Evolutionary conservation across 352 stramenopile genomes (phyloP).

Genomic region (Pythium rhizo-oryzae): DNA sequence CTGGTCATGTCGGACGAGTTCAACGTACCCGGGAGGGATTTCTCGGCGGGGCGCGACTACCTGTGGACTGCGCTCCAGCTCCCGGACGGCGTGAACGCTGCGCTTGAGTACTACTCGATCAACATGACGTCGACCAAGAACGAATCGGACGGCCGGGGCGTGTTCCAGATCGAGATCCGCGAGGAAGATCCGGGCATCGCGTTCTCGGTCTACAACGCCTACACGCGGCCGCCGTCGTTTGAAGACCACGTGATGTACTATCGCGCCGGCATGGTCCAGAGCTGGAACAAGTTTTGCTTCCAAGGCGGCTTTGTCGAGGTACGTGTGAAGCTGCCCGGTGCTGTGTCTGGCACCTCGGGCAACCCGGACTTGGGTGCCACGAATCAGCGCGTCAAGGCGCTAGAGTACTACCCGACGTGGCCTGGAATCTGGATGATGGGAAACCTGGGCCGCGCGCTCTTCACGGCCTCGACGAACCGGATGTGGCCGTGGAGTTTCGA

Average conservation of each 20-base stretch:
- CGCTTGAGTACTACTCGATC: conserved; percentile 92
- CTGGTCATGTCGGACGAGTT: conserved; percentile 93
- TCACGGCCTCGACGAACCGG: conserved; percentile 90
- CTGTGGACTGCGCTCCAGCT: conserved; percentile 91
- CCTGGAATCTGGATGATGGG: conserved; percentile 96
- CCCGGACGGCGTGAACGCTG: conserved; percentile 87
- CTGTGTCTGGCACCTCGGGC: conserved; percentile 40
- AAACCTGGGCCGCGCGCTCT: conserved; percentile 94
- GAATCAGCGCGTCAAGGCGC: conserved; percentile 36
- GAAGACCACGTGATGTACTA: conserved; percentile 37
- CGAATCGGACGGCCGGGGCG: conserved; percentile 33
- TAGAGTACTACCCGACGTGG: conserved; percentile 84
- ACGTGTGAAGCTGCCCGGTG: conserved; percentile 83
- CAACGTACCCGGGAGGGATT: conserved; percentile 67
- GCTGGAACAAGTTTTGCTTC: conserved; percentile 96
- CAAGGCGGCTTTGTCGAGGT: conserved; percentile 95
- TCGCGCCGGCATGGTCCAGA: conserved; percentile 89
- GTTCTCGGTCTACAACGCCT: conserved; percentile 72
- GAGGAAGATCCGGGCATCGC: conserved; percentile 38
- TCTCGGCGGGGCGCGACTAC: conserved; percentile 85
- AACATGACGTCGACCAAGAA: conserved; percentile 53
- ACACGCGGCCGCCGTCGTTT: conserved; percentile 28
- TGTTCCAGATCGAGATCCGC: conserved; percentile 44
- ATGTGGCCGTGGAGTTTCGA: conserved; percentile 96
- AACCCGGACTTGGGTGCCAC: conserved; percentile 61